Conservation (phyloP, 805 yeast genomes). For the Yarrowia divulgata region DNA sequence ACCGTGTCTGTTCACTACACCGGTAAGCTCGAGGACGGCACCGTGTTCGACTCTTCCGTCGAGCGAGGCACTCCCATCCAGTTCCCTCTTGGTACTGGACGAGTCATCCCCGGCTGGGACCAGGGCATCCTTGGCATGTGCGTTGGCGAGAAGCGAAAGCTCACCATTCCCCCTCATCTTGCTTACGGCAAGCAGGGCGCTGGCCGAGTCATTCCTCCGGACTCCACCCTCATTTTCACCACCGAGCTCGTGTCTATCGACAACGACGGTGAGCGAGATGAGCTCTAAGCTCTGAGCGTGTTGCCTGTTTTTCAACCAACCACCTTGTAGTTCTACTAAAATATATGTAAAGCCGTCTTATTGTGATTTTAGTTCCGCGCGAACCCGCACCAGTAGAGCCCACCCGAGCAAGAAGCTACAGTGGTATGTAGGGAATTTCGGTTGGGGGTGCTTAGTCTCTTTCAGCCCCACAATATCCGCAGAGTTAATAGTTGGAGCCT, state of each 20-base stretch:
- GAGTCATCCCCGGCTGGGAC: slow-evolving; percentile 91
- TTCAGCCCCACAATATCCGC: slow-evolving; percentile 8
- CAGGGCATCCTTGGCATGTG: slow-evolving; percentile 85
- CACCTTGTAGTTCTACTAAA: not conserved
- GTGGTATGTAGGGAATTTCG: not conserved
- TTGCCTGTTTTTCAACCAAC: no score
- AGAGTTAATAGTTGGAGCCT: not conserved
- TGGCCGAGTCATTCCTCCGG: slow-evolving; percentile 79
- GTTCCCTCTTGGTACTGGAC: slow-evolving; percentile 78
- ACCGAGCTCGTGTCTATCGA: slow-evolving; percentile 69
- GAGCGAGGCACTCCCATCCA: slow-evolving; percentile 69
- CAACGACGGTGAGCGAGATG: slow-evolving; percentile 47
- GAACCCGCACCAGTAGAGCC: not conserved
- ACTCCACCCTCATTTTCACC: slow-evolving; percentile 72
- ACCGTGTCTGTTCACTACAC: slow-evolving; percentile 76
- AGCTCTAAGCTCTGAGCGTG: slow-evolving; percentile 15
- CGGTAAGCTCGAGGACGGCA: slow-evolving; percentile 72
- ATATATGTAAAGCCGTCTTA: not conserved
- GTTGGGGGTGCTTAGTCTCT: slow-evolving; percentile 14
- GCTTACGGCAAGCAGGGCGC: slow-evolving; percentile 79
- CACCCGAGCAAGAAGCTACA: no score
- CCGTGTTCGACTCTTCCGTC: slow-evolving; percentile 76
- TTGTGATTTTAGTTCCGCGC: not conserved
- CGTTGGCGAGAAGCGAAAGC: slow-evolving; percentile 81
- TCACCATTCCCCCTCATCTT: slow-evolving; percentile 77